Base-by-base conservation (phyloP, 805 yeast genomes). In the Sugiyamaella valdiviana region DNA sequence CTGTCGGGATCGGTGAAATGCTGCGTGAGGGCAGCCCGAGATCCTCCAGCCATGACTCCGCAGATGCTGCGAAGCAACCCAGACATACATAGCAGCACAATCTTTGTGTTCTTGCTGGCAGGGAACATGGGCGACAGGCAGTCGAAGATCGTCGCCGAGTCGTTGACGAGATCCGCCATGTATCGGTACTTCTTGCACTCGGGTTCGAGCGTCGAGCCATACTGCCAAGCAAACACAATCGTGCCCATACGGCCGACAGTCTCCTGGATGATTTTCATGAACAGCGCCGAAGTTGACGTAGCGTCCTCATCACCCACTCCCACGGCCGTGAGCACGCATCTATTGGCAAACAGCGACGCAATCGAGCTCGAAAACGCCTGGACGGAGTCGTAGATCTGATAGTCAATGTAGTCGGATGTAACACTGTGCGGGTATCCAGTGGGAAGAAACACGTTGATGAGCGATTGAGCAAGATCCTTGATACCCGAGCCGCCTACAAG, bases 241-340 rank as follows among this genome's bases (percentile, higher is more conserved):
- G 70, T 65, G 22, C 68, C 68, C 39, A 66, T 40, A 5, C 70
- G 55, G 36, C 70, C 70, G n/a, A 62, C 55, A 9, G 66, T 60
- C 35, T 66, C 68, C 48, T 65, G 70, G 15, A 61, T 44, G 15
- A 66, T 63, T 39, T 65, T 65, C 59, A 65, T 54, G 46, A 63
- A 65, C 43, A 65, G 51, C n/a, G 70, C 70, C 12, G 66, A 57
- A 2, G 70, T 65, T 35, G 66, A 57, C 17, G 67, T 60, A 5
- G 70, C 68, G 12, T 56, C 42, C 24, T 57, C 59, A 49, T 66
- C 69, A 24, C 70, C 70, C 3, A 65, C 70, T 2, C 70, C 70
- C 12, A 65, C 68, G 15, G 68, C 68, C 24, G 52, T 42, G 29
- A 65, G 51, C 9, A 65, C 66, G 14, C 67, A 63, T 3, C 70